These are phyloP conservation scores for Penicillium lagena DNA, from an alignment of 495 filamentous ascomycete genomes.

Conservation along the genomic window DNA sequence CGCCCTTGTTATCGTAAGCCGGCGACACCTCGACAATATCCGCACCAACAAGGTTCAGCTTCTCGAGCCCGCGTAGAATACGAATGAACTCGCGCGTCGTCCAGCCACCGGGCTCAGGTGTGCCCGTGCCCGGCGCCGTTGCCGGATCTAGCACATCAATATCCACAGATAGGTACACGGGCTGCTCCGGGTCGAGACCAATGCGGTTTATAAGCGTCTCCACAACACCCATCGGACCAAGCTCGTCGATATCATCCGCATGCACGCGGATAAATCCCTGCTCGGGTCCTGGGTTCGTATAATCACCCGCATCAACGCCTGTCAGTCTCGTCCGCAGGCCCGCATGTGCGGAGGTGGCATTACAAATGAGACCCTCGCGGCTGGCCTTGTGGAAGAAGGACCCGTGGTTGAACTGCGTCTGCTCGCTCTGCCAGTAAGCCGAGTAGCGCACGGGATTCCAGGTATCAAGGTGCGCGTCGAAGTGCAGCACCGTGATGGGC, in stretches of 20 bases:
- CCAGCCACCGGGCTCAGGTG: constrained; percentile 71
- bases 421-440: constrained; percentile 61
- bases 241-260: constrained; percentile 67
- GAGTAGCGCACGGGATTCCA: constrained; percentile 79
- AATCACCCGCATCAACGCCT: constrained; percentile 61
- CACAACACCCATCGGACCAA: constrained; percentile 52
- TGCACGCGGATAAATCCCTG: constrained; percentile 63
- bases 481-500: constrained; percentile 74
- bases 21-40: constrained; percentile 85
- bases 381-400: constrained; percentile 81
- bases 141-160: constrained; percentile 73
- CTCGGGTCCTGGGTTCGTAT: constrained; percentile 42
- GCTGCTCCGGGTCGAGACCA: constrained; percentile 56
- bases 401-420: constrained; percentile 74
- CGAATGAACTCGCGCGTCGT: constrained; percentile 66
- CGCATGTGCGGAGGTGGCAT: constrained; percentile 66
- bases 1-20: constrained; percentile 75
- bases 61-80: constrained; percentile 63
- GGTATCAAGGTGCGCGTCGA: constrained; percentile 78
- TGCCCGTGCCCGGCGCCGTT: constrained; percentile 66
- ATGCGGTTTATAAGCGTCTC: constrained; percentile 51
- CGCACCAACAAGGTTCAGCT: constrained; percentile 64
- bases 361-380: constrained; percentile 65
- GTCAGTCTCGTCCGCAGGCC: constrained; percentile 68
- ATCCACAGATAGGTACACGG: constrained; percentile 67